Conservation (phyloP, 2,329 filamentous ascomycete genomes). For the Microcyclospora tardicrescens region DNA sequence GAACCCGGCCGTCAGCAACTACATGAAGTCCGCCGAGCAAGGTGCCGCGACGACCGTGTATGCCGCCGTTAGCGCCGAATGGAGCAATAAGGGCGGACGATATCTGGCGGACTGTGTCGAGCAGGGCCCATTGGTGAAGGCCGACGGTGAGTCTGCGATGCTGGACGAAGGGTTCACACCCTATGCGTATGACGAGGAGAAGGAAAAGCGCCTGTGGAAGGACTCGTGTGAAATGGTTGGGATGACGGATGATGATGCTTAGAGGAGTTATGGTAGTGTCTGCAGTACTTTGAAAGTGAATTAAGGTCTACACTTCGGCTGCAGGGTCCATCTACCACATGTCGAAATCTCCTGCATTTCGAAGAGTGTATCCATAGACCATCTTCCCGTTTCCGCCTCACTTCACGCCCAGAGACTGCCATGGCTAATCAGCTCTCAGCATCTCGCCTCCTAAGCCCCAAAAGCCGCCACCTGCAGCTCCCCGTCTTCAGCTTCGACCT, state of each 20-base stretch:
- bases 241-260: constrained; percentile 4
- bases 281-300: too few relatives aligned
- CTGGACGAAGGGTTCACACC: constrained; percentile 22
- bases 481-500: constrained; percentile 13
- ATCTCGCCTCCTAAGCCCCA: too few relatives aligned
- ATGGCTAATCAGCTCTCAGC: too few relatives aligned
- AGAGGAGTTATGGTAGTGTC: too few relatives aligned
- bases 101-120: constrained; percentile 35
- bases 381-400: too few relatives aligned
- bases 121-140: constrained; percentile 16
- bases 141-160: constrained; percentile 6
- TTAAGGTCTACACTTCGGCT: too few relatives aligned
- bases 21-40: constrained; percentile 24
- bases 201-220: constrained; percentile 31
- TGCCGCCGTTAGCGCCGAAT: constrained; percentile 32
- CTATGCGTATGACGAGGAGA: constrained; percentile 27
- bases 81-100: constrained; percentile 32
- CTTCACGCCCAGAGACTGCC: too few relatives aligned
- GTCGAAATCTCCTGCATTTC: too few relatives aligned
- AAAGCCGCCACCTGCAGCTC: too few relatives aligned
- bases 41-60: constrained; percentile 38
- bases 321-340: too few relatives aligned
- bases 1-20: constrained; percentile 8
- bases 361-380: too few relatives aligned
- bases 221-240: constrained; percentile 16